Base-by-base conservation (phyloP, 2,329 filamentous ascomycete species). In the Aureobasidium sp. region DNA sequence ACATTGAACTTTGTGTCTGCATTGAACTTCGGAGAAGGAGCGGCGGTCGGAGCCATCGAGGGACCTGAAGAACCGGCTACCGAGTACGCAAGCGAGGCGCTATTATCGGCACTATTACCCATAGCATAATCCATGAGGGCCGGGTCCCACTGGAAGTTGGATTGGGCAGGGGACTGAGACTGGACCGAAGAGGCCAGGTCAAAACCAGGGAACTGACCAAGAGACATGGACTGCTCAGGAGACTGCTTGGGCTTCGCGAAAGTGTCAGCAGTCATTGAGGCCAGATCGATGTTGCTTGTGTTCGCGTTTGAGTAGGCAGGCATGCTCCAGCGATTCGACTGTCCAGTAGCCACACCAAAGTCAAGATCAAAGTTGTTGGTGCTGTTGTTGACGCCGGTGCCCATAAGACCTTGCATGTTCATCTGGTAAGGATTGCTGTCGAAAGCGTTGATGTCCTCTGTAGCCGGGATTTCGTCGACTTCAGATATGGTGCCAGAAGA, bases 401-500 rank as follows among this genome's bases (percentile, higher is more conserved):
- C 57, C 62, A 71, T 73, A 37, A 68, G 68, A 17, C 70, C 68
- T 55, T 72, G 72, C 56, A 63, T 56, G 65, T 73, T 70, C 44
- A 59, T 62, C 68, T 68, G 51, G 71, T 71, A 62, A 66, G 71
- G 20, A 69, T 69, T 71, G 70, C 68, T 71, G 71, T 73, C 63
- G 24, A 69, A 67, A 15, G 66, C 66, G 60, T 68, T 70, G 10
- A 68, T 51, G 20, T 74, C 72, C 50, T 74, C 71, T 56, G 70
- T 68, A 7, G 65, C 64, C n/a, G 72, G 70, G 17, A 72, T 66
- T 59, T 75, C 73, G 52, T 74, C 73, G 36, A 74, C 66, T 51
- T 75, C 73, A 20, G 73, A 75, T 56, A 72, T 70, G 5, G 72
- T 73, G n/a, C 71, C 71, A 24, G 72, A 74, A 8, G 73, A 75